These are phyloP conservation scores for Paraphysoderma sedebokerense DNA, from an alignment of 371 early-diverging fungal species.

Conservation along the genomic window DNA sequence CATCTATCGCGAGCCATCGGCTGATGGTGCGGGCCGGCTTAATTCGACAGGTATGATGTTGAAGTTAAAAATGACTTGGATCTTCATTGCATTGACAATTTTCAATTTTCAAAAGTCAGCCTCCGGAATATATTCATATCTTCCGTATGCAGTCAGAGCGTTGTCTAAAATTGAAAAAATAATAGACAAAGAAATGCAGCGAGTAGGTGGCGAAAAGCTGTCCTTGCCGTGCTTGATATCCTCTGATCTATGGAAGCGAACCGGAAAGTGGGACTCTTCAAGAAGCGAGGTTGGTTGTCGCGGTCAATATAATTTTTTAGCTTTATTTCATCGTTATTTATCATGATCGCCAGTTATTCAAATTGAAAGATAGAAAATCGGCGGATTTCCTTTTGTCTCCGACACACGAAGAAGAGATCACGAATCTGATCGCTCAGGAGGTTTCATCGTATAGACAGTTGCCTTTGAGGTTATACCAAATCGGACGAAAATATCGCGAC, in stretches of 20 bases:
- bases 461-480: slow-evolving; percentile 76
- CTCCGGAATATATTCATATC: slow-evolving; percentile 60
- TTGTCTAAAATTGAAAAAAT: slow-evolving; percentile 53
- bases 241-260: slow-evolving; percentile 52
- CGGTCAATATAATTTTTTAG: not conserved
- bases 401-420: slow-evolving; percentile 87
- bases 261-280: slow-evolving; percentile 56
- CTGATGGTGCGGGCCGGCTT: slow-evolving; percentile 29
- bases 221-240: slow-evolving; percentile 47
- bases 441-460: slow-evolving; percentile 48
- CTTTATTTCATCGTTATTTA: not conserved
- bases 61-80: not conserved
- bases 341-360: slow-evolving; percentile 34
- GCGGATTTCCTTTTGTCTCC: slow-evolving; percentile 57
- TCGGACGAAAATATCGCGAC: slow-evolving; percentile 69
- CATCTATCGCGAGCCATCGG: slow-evolving; percentile 10
- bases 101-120: slow-evolving; percentile 25
- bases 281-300: slow-evolving; percentile 35
- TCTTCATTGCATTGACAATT: not conserved
- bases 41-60: slow-evolving; percentile 24
- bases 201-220: slow-evolving; percentile 48
- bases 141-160: slow-evolving; percentile 60
- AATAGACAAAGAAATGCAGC: slow-evolving; percentile 59
- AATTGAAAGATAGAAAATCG: slow-evolving; percentile 58
- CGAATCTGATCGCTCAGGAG: slow-evolving; percentile 44